Base-by-base conservation (phyloP, 306 rosid genomes). In the Quercus parvula region DNA sequence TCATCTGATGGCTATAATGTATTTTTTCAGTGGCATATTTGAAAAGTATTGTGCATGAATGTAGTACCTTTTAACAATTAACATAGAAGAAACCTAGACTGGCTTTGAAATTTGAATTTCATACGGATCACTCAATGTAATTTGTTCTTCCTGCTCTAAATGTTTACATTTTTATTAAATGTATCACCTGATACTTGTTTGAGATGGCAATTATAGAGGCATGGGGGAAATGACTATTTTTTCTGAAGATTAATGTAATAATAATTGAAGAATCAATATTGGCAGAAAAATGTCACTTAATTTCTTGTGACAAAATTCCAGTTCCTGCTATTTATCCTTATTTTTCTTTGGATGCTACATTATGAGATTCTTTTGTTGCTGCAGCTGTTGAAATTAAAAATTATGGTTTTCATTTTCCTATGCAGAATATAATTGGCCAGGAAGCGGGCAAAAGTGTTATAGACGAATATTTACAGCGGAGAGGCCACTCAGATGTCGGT, bases 341-440 rank as follows among this genome's bases (percentile, higher is more conserved):
- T 28, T 68, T 61, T 22, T 44, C 15, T 67, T 52, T 52, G 49
- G 57, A 30, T 70, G 56, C 12, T 56, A 25, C 5, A 27, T 44
- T 7, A 33, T 74, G 54, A 64, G 75, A 71, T 75, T 72, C 13
- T 38, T 49, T 74, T 28, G 10, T 2, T 68, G 63, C 28, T 25
- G 51, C 54, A 10, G 18, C 49, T 58, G 51, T 49, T 61, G 77
- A 62, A 35, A 25, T 61, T 31, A 63, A 70, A 73, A 30, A 64
- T 46, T 31, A 66, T 79, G 38, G 20, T 70, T 62, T 80, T 24
- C 58, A 25, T 70, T 78, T 71, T 77, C 64, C 10, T 66, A 41
- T 83, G 86, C 89, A 95, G 98, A 95, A 95, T 79, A 95, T 93
- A 74, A 85, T 95, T 41, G 99, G 99, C 59, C 85, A 91, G 87